phyloP scores from a whole-genome alignment of 2,329 filamentous ascomycete genomes.

The Fusarium chlamydosporum region DNA sequence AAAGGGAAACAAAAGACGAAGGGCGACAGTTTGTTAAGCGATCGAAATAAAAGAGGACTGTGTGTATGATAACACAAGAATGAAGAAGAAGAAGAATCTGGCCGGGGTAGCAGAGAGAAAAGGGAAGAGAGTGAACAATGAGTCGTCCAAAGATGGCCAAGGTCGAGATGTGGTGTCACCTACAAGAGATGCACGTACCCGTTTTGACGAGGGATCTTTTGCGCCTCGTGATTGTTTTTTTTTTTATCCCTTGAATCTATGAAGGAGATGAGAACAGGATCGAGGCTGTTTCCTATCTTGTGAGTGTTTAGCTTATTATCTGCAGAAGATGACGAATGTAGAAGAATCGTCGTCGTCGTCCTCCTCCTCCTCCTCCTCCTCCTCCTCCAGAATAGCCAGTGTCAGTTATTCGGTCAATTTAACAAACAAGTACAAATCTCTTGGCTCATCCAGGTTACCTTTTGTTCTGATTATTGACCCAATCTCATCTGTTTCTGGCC shows the following conservation, averaged over 20 bases:
- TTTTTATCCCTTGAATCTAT: too few species aligned
- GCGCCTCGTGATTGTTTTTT: constrained; percentile 1
- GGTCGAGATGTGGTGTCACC: constrained; percentile 33
- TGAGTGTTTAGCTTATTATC: neutral
- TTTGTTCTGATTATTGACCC: neutral
- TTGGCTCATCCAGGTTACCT: constrained; percentile 26
- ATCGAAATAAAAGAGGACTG: constrained; percentile 13
- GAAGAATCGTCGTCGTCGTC: too few species aligned
- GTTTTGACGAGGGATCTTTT: constrained; percentile 24
- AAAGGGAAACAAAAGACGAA: constrained; percentile 6
- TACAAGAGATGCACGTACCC: constrained; percentile 35
- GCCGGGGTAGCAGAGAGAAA: neutral
- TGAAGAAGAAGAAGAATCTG: neutral
- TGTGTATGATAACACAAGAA: neutral
- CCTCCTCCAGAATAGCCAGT: neutral
- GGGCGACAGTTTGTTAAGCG: neutral
- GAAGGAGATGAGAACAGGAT: neutral
- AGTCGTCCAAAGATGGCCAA: constrained; percentile 33
- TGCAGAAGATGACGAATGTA: neutral
- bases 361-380: too few species aligned
- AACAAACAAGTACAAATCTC: constrained; percentile 5
- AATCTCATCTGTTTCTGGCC: neutral
- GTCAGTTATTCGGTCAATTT: neutral
- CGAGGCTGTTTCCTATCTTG: neutral
- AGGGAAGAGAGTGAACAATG: constrained; percentile 12